Evolutionary conservation across 768 basidiomycete species (phyloP).

Genomic region (Pleurotus sapidus): DNA sequence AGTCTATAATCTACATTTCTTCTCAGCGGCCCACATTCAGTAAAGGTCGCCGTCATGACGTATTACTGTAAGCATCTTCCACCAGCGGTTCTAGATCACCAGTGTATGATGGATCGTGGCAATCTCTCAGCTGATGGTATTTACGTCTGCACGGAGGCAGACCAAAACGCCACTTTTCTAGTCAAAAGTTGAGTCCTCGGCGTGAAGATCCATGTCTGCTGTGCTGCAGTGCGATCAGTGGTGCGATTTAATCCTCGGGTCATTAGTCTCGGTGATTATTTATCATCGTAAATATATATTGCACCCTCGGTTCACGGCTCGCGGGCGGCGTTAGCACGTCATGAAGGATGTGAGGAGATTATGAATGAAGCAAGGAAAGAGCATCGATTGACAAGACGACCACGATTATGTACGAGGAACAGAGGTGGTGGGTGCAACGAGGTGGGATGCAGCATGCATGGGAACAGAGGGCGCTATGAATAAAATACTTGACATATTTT

Average conservation of each 20-base stretch:
- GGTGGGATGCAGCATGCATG: constrained; percentile 13
- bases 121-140: background rate
- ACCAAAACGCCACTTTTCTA: constrained; percentile 4
- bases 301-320: background rate
- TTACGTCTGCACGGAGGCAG: constrained; percentile 6
- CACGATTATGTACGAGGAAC: background rate
- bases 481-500: constrained; percentile 15
- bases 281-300: constrained; percentile 2
- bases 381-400: background rate
- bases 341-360: background rate
- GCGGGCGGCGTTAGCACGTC: constrained; percentile 7
- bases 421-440: constrained; percentile 11
- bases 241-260: constrained; percentile 4
- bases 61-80: background rate
- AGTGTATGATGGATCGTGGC: background rate
- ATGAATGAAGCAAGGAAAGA: background rate
- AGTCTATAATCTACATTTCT: background rate
- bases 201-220: background rate
- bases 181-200: background rate
- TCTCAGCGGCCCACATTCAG: background rate
- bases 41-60: constrained; percentile 8
- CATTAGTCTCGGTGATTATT: constrained; percentile 7
- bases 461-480: background rate
- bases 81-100: background rate
- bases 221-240: background rate